Base-by-base conservation (phyloP, 2,329 filamentous ascomycete genomes). In the Alternaria sp. region DNA sequence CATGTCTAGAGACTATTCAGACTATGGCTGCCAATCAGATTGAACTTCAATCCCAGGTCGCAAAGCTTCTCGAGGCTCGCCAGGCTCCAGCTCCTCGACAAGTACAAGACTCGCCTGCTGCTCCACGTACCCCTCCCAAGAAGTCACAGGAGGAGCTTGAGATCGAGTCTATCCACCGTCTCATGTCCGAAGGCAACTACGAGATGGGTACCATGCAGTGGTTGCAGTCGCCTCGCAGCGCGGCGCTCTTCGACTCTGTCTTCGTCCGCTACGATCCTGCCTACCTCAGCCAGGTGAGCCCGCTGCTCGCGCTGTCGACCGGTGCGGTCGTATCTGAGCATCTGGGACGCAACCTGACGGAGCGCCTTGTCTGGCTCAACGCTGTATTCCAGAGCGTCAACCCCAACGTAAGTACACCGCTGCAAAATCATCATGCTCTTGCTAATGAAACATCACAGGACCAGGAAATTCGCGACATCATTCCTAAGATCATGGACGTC, bases 1-100 rank as follows among this genome's bases (percentile, higher is more conserved):
- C 87, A 23, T 83, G 94, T 61, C 87, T 89, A 3, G 88, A 90
- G 66, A 92, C 89, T 47, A 85, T 95, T 23, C 87, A 88, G 43
- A 86, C 86, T 12, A 89, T 95, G 89, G 89, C 89, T 6, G 81
- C 87, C 6, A 86, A 87, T 1, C 91, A 94, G 79, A 81, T 86
- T 5, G 86, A 91, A 59, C 88, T 93, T 68, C 91, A 93, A 77
- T 86, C 86, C 32, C 80, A 84, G 69, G 75, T 85, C 10, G 65
- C 77, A 17, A 81, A 81, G 71, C 69, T 84, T 44, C 82, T 83
- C 17, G 71, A 81, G 9, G 82, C 78, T 69, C 57, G 67, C n/a
- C 44, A 65, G 26, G 17, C 58, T 11, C 67, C 68, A 50, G 58
- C 54, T 23, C 53, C 66, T 32, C 45, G 57, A 32, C 61, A 49